phyloP scores from a whole-genome alignment of 805 yeast species.

The Candida namnaoensis region DNA sequence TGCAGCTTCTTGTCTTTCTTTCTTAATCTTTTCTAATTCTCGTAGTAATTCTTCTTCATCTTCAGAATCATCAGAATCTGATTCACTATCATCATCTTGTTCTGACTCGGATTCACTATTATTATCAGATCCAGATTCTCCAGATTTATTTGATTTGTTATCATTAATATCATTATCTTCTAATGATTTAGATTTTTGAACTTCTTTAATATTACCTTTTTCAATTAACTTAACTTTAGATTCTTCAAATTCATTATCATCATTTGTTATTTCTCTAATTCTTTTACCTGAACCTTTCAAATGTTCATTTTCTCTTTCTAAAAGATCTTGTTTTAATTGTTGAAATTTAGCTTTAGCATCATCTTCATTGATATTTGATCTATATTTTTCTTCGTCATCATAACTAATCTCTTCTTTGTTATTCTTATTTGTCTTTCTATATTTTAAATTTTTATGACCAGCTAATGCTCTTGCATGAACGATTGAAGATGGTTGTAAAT shows the following conservation, averaged over 20 bases:
- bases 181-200: too few relatives aligned
- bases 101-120: constrained; percentile 30
- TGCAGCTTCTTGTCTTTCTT: constrained; percentile 22
- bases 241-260: too few relatives aligned
- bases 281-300: not conserved
- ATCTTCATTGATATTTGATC: not conserved
- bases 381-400: too few relatives aligned
- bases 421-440: constrained; percentile 17
- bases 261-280: not conserved
- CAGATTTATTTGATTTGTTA: constrained; percentile 7
- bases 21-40: constrained; percentile 30
- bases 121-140: constrained; percentile 6
- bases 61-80: constrained; percentile 24
- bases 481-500: constrained; percentile 32
- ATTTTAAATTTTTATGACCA: constrained; percentile 45
- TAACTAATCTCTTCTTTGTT: not conserved
- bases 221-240: too few relatives aligned
- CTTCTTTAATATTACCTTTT: too few relatives aligned
- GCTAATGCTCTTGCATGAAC: constrained; percentile 46
- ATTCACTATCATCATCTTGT: constrained; percentile 19
- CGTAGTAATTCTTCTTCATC: constrained; percentile 34
- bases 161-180: constrained; percentile 4
- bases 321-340: constrained; percentile 12
- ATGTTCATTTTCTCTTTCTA: constrained; percentile 12
- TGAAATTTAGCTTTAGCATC: constrained; percentile 9